Evolutionary conservation across 1,284 basidiomycete species (phyloP).

Genomic region (Malassezia vespertilionis): DNA sequence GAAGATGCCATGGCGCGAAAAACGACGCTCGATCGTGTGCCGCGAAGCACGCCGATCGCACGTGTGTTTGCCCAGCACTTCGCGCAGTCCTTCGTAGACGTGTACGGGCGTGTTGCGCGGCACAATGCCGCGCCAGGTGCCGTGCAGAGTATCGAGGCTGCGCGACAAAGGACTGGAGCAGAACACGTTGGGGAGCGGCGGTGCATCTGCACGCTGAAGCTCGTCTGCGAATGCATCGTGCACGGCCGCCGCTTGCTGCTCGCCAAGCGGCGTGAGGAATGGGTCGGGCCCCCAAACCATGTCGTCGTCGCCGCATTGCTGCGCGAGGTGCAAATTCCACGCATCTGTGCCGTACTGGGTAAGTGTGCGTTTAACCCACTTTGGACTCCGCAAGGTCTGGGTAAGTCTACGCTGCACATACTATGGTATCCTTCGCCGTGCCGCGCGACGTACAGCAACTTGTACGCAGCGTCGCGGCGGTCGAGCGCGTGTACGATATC

Average conservation of each 20-base stretch:
- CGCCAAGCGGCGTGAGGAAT: slow-evolving; percentile 3
- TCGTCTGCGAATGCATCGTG: background rate
- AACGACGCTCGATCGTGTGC: background rate
- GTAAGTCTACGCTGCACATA: background rate
- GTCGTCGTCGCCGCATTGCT: background rate
- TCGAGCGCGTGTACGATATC: background rate
- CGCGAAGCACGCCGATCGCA: slow-evolving; percentile 7
- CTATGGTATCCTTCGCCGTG: slow-evolving; percentile 12
- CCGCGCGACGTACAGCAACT: slow-evolving; percentile 10
- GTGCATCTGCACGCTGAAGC: background rate
- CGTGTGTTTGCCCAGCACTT: slow-evolving; percentile 7
- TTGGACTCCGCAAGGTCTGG: slow-evolving; percentile 9
- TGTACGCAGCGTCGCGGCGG: background rate
- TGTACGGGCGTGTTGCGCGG: background rate
- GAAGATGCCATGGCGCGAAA: background rate
- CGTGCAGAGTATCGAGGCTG: background rate
- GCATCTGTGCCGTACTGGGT: slow-evolving; percentile 8
- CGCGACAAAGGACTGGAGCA: slow-evolving; percentile 4
- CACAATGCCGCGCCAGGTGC: background rate
- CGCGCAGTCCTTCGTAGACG: slow-evolving; percentile 4
- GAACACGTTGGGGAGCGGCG: slow-evolving; percentile 1
- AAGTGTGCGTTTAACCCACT: background rate
- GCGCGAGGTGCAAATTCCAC: slow-evolving; percentile 3
- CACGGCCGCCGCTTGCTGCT: background rate
- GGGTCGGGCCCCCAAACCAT: slow-evolving; percentile 7